Percentiles rank a stretch among this genome's conserved stretches.
Evolutionary conservation across 352 stramenopile species (phyloP).

Genomic region (Phytophthora tentaculata): DNA sequence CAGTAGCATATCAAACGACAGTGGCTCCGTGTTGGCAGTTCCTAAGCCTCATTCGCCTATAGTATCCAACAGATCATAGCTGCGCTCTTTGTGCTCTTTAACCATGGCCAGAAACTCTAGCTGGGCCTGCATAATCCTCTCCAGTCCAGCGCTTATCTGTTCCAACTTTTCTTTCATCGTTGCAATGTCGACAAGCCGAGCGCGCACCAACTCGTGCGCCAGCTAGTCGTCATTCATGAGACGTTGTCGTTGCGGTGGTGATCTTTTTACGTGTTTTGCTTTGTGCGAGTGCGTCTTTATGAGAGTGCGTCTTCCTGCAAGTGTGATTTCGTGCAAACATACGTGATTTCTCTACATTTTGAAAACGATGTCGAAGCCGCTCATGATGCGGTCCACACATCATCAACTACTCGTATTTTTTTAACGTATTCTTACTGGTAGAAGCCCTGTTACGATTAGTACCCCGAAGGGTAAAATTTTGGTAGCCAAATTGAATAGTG

Average conservation of each 20-base stretch:
- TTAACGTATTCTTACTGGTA: no score
- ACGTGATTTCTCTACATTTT: background rate
- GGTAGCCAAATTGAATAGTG: no score
- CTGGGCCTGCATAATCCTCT: background rate
- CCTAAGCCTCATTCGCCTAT: background rate
- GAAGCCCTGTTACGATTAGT: no score
- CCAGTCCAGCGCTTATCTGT: background rate
- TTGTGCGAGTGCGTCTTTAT: background rate
- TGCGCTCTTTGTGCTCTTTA: background rate
- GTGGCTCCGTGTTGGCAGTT: background rate
- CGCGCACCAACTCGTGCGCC: constrained; percentile 5
- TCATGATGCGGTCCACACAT: background rate
- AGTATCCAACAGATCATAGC: background rate
- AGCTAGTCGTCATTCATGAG: constrained; percentile 7
- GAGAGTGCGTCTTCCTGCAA: no score
- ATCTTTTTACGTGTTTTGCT: background rate
- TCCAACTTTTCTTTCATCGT: background rate
- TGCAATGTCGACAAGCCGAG: background rate
- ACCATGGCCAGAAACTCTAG: background rate
- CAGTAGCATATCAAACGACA: background rate
- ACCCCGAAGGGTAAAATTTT: no score
- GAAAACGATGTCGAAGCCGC: background rate
- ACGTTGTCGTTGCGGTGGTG: background rate
- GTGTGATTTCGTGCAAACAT: background rate
- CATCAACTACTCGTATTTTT: background rate